Evolutionary conservation across 768 basidiomycete genomes (phyloP), one percentile per base, ranked within the genome.

Genomic region (Rhodocollybia butyracea): DNA sequence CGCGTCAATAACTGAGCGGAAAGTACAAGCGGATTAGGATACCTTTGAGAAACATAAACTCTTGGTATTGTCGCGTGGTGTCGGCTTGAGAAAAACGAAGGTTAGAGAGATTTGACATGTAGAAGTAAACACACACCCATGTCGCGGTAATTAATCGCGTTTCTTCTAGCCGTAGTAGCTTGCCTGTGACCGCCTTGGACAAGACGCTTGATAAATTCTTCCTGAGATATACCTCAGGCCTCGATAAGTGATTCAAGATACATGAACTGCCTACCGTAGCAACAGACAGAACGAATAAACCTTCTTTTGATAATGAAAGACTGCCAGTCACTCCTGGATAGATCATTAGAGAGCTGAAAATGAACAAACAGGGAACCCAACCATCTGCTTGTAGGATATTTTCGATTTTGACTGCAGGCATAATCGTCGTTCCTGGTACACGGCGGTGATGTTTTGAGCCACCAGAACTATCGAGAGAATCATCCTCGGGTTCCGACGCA

Each of bases 181-280:
- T 86, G 81, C 46, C 78, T 77, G 56, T 88, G 82, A 12, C 86
- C 88, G 24, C 85, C 84, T 66, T 82, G 81, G 17, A 83, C 78
- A 64, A 93, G 76, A 46, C 84, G 79, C 68, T 89, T 89, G 54
- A 94, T 81, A 66, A 93, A 94, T 64, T 92, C 89, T 72, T 94
- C 91, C 92, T 94, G 64, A 32, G 17, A 13, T 5, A 40, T 6
- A 40, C 39, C 15, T 40, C 15, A 40, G n/a, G 5, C 39, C 21
- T 17, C 15, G 21, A 17, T 40, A 40, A 17, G 21, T 6, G 39
- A 13, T 6, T 17, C 34, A 36, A 19, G 29, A n/a, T 30, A n/a
- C 8, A 7, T 36, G 34, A 24, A 50, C 34, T 46, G n/a, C n/a
- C n/a, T 64, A 92, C 92, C 36, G 91, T 86, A 46, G 91, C 91